Conservation (phyloP, 1,139 yeast species). For the Kodamaea suecica region DNA sequence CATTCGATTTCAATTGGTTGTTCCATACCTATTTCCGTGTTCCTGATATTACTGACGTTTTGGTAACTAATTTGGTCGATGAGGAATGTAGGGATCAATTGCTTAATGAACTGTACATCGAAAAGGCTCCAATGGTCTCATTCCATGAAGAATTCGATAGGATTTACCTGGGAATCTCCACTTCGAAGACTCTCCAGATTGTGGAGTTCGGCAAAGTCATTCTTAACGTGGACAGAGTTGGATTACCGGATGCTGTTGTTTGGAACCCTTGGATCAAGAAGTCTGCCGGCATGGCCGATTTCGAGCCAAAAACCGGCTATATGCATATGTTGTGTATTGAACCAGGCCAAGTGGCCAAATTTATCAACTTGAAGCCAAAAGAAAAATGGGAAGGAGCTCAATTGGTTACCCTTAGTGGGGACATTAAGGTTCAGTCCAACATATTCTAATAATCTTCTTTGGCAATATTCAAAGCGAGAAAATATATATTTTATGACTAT, state of each 20-base stretch:
- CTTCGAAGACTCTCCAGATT: conserved; percentile 56
- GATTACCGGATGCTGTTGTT: conserved; percentile 85
- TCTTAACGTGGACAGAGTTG: conserved; percentile 60
- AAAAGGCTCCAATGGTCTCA: conserved; percentile 68
- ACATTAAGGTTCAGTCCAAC: conserved; percentile 43
- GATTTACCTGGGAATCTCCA: conserved; percentile 63
- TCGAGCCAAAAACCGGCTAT: conserved; percentile 80
- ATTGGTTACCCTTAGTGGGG: conserved; percentile 37
- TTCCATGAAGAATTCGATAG: conserved; percentile 82
- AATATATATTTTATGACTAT: too few species aligned
- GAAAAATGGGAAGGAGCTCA: conserved; percentile 61
- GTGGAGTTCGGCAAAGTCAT: conserved; percentile 67
- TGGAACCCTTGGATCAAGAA: conserved; percentile 97
- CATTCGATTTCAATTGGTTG: conserved; percentile 87
- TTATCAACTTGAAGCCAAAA: conserved; percentile 61
- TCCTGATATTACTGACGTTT: conserved; percentile 71
- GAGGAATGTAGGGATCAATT: conserved; percentile 73
- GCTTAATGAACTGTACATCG: conserved; percentile 57
- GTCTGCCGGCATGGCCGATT: conserved; percentile 79
- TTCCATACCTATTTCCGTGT: conserved; percentile 88
- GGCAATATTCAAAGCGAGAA: too few species aligned
- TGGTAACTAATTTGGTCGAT: conserved; percentile 75
- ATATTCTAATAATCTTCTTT: conserved; percentile 25
- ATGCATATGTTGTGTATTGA: conserved; percentile 89
- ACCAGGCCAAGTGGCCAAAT: conserved; percentile 81